Base-by-base conservation (phyloP, 441 rosid species). In the Gossypium aridum region DNA sequence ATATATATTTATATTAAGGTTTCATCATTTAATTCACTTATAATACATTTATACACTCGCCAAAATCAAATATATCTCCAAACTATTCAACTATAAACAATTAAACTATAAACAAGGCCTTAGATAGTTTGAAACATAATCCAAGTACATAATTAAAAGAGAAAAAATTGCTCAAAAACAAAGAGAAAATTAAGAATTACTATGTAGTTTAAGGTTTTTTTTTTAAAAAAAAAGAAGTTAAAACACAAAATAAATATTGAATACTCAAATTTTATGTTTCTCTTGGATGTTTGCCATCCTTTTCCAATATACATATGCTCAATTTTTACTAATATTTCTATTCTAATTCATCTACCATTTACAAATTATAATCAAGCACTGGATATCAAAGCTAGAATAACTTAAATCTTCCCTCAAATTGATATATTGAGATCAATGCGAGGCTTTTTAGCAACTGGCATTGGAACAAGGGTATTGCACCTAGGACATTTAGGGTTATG, bases 361-460 rank as follows among this genome's bases (percentile, higher is more conserved):
- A 70, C 63, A 70, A 54, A 70, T 7, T 70, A 54, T 54, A 54
- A 1, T 61, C 6, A 7, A 70, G 51, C 28, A 55, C 17, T 5
- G 51, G 39, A 70, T 28, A 31, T 12, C 10, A 17, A 53, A 53
- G 17, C n/a, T n/a, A n/a, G n/a, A n/a, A n/a, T n/a, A n/a, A n/a
- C n/a, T n/a, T n/a, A n/a, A n/a, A n/a, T n/a, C n/a, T n/a, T 39
- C 70, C n/a, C 76, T 91, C 83, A 90, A 68, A 91, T 87, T 0
- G 89, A 91, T 1, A 94, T 86, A 77, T 92, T 92, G 76, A 94
- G 98, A 86, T 94, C 99, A 76, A 94, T 83, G 17, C 86, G 83
- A 67, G 94, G 93, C 78, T 88, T 94, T 86, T 94, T 94, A 56
- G 53, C 10, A 13, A 51, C 47, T 12, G 87, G 87, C 86, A 61